Evolutionary conservation across 805 yeast genomes (phyloP), one percentile per base, ranked within the genome.

Genomic region (Kodamaea restingae): DNA sequence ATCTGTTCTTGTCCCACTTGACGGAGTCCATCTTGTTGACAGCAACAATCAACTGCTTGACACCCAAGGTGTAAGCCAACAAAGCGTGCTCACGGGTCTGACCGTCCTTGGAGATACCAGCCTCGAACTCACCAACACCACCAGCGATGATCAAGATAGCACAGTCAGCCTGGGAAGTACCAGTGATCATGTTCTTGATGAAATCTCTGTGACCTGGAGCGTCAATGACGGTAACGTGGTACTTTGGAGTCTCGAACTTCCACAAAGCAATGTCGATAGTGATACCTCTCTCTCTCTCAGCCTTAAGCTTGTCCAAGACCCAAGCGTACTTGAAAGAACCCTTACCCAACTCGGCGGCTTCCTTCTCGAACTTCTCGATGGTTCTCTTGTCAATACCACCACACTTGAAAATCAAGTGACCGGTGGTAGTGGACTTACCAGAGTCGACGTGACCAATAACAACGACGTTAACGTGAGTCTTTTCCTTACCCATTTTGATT

Each of bases 391-490:
- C 96, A 64, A 87, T 86, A 83, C 93, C 96, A 85, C 97, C 96
- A 80, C 96, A 88, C 91, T 88, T 88, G 95, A 71, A 90, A 70
- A 90, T 88, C 77, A 90, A 85, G 84, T 88, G 97, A 76, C 97
- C 97, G 71, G 97, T 90, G 76, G 97, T 90, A 70, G 97, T 90
- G 54, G 97, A 91, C 79, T 86, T 44, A 62, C 71, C 71, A 65
- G 97, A 90, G 78, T 91, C 98, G 97, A 91, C 98, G 95, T 91
- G 98, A 76, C 98, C 98, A 75, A 91, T 91, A 71, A 91, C 98
- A 75, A 91, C 98, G 78, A 91, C 95, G 95, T 91, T 91, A 80
- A 91, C 85, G 86, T 91, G 98, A 75, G 79, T 66, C 84, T 91
- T 90, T 67, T 81, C 95, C 76, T 88, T 88, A 82, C 96, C 96